Conservation (phyloP, 2,329 filamentous ascomycete genomes). For the Verticillium tricorpus region DNA sequence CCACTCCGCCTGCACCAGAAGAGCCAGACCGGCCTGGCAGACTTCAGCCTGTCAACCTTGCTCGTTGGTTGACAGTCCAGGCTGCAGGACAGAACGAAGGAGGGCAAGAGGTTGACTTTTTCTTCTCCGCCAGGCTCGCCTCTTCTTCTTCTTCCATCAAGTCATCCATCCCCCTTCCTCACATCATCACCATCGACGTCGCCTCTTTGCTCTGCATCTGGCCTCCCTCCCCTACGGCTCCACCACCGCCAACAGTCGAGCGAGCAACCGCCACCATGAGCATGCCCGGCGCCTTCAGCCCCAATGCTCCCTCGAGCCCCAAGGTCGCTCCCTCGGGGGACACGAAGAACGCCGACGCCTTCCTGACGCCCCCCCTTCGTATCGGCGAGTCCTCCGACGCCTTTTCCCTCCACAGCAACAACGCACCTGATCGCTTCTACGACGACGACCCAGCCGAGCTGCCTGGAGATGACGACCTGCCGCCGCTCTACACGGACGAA, state of each 20-base stretch:
- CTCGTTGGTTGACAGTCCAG: neutral
- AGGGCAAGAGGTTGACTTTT: too few relatives aligned
- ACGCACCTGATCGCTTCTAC: constrained; percentile 20
- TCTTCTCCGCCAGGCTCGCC: too few relatives aligned
- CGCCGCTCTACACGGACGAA: constrained; percentile 40
- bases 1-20: neutral
- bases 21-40: neutral
- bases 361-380: constrained; percentile 6
- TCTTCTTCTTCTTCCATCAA: too few relatives aligned
- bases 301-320: constrained; percentile 6
- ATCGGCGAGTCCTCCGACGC: constrained; percentile 21
- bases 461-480: constrained; percentile 36
- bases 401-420: constrained; percentile 19
- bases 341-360: constrained; percentile 3
- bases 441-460: constrained; percentile 32
- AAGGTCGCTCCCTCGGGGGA: constrained; percentile 1
- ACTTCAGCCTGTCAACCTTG: neutral
- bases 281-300: constrained; percentile 15
- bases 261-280: constrained; percentile 7
- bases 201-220: too few relatives aligned
- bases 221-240: too few relatives aligned
- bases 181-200: too few relatives aligned
- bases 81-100: neutral
- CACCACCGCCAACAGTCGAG: neutral
- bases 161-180: too few relatives aligned